Evolutionary conservation across 2,329 filamentous ascomycete genomes (phyloP).

Genomic region (Metarhizium guizhouense): DNA sequence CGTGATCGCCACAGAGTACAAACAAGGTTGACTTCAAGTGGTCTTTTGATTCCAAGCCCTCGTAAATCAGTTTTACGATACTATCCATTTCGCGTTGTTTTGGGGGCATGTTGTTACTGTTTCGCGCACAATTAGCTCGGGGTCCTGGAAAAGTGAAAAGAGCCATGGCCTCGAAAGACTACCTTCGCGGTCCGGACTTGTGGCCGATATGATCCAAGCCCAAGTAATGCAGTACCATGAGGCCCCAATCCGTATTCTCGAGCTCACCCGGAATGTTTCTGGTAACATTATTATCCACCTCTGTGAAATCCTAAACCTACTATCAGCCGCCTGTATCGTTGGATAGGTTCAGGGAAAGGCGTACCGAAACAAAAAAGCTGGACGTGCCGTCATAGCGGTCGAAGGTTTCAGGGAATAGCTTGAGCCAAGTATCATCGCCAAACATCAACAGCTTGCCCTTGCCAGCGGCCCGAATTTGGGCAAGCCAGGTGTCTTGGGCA

Average conservation of each 20-base stretch:
- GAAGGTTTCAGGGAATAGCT: conserved; percentile 87
- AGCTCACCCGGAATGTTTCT: conserved; percentile 77
- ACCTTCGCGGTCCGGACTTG: conserved; percentile 83
- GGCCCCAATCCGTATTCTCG: conserved; percentile 72
- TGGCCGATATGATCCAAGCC: conserved; percentile 97
- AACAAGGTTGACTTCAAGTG: conserved; percentile 74
- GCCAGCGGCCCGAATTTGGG: conserved; percentile 72
- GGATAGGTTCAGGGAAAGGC: conserved; percentile 24
- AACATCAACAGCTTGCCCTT: conserved; percentile 82
- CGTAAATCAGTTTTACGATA: conserved; percentile 68
- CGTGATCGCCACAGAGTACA: conserved; percentile 86
- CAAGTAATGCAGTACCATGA: conserved; percentile 90
- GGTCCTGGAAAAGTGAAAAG: no score
- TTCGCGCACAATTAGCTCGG: conserved; percentile 3
- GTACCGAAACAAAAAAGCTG: conserved; percentile 94
- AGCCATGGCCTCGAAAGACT: conserved; percentile 9
- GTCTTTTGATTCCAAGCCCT: conserved; percentile 58
- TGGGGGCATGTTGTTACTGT: conserved; percentile 77
- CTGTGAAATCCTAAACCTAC: conserved; percentile 71
- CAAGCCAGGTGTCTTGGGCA: conserved; percentile 89
- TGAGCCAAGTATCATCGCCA: conserved; percentile 97
- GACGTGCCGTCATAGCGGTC: conserved; percentile 83
- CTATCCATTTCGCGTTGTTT: conserved; percentile 93
- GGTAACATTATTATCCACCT: conserved; percentile 97
- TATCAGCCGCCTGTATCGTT: neutral